These are phyloP conservation scores for Eucalyptus cloeziana DNA, from an alignment of 345 rosid genomes.

Conservation along the genomic window DNA sequence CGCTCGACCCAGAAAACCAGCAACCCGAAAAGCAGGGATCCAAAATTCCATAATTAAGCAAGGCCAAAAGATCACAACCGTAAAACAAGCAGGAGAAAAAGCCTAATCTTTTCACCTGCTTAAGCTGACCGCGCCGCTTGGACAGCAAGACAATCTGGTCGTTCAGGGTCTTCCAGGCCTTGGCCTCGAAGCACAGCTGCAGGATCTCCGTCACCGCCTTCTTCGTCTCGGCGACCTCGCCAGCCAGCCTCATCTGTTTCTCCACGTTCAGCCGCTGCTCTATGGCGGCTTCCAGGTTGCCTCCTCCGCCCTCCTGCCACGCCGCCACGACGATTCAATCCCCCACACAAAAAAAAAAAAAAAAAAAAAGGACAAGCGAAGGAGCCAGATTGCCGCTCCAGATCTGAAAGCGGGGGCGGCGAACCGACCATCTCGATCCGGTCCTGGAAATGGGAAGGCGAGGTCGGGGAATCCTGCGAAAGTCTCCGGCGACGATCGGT, in stretches of 20 bases:
- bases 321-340: not conserved
- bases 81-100: not conserved
- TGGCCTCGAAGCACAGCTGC: conserved; percentile 75
- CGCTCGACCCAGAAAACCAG: not conserved
- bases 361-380: not conserved
- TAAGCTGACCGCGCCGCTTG: conserved; percentile 85
- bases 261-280: conserved; percentile 66
- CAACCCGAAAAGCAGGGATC: not conserved
- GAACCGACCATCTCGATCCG: not conserved
- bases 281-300: conserved; percentile 41
- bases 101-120: conserved; percentile 41
- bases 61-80: not conserved
- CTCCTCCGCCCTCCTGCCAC: conserved; percentile 33
- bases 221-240: conserved; percentile 69
- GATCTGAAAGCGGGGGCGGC: not conserved
- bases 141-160: conserved; percentile 71
- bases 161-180: conserved; percentile 68
- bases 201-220: conserved; percentile 68
- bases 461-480: not conserved
- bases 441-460: not conserved
- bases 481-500: not conserved
- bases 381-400: not conserved
- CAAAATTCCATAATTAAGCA: not conserved
- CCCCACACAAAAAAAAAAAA: not conserved
- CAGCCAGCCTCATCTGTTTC: conserved; percentile 80